phyloP scores from a whole-genome alignment of 2,329 filamentous ascomycete species.

The Botrytis paeoniae region DNA sequence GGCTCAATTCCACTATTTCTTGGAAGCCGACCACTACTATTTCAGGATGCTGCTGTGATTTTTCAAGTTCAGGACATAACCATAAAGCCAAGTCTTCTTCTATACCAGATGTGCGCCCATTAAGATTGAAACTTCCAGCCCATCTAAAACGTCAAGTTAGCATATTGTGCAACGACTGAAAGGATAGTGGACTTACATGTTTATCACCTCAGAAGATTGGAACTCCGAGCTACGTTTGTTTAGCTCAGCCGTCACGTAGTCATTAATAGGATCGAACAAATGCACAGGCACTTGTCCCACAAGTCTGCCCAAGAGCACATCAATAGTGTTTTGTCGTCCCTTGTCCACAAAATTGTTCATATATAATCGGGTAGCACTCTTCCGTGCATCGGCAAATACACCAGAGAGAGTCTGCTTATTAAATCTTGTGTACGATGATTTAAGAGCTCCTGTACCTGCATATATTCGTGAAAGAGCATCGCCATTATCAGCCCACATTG shows the following conservation, averaged over 20 bases:
- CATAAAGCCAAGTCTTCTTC: conserved; percentile 79
- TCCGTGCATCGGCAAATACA: conserved; percentile 89
- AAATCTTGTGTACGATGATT: conserved; percentile 88
- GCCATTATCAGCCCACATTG: conserved; percentile 95
- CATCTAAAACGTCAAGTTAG: conserved; percentile 34
- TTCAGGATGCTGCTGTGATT: conserved; percentile 65
- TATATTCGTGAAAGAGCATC: conserved; percentile 94
- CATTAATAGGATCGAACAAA: conserved; percentile 91
- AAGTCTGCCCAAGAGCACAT: conserved; percentile 81
- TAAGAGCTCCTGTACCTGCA: conserved; percentile 90
- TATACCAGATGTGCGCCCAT: conserved; percentile 77
- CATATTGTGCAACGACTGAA: neutral
- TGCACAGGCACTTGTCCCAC: conserved; percentile 79
- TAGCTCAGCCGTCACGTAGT: conserved; percentile 79
- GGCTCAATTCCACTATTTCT: conserved; percentile 96
- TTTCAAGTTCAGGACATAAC: conserved; percentile 68
- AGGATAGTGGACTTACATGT: conserved; percentile 48
- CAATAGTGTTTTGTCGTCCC: conserved; percentile 87
- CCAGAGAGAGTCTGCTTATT: conserved; percentile 96
- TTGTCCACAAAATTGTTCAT: conserved; percentile 98
- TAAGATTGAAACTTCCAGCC: conserved; percentile 92
- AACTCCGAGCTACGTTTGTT: conserved; percentile 66
- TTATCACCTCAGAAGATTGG: conserved; percentile 69
- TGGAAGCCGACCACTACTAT: conserved; percentile 92
- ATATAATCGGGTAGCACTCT: conserved; percentile 89